Evolutionary conservation across 768 basidiomycete species (phyloP).

Genomic region (Solioccasus polychromus): DNA sequence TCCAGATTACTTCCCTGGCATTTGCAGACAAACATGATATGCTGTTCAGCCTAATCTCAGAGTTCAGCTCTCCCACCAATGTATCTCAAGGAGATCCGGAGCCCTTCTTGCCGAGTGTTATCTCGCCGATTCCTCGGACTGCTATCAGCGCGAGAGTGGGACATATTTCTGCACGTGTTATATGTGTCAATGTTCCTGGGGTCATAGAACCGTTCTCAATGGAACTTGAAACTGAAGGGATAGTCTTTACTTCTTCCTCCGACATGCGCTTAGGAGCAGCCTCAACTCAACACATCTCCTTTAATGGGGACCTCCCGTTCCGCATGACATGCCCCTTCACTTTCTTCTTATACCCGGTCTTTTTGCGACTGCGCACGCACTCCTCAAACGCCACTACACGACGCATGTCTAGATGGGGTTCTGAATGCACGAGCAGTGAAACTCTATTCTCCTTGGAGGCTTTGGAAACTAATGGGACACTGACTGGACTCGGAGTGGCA

Average conservation of each 20-base stretch:
- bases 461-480: slow-evolving; percentile 45
- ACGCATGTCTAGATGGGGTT: slow-evolving; percentile 29
- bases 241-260: slow-evolving; percentile 42
- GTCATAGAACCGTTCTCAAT: slow-evolving; percentile 47
- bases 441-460: slow-evolving; percentile 59
- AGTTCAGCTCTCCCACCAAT: slow-evolving; percentile 18
- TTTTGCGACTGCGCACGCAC: slow-evolving; percentile 49
- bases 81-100: background rate
- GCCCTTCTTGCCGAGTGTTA: slow-evolving; percentile 28
- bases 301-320: slow-evolving; percentile 41
- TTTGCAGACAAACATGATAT: slow-evolving; percentile 54
- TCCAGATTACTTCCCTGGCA: slow-evolving; percentile 44
- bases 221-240: slow-evolving; percentile 56
- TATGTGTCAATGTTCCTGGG: slow-evolving; percentile 40
- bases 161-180: slow-evolving; percentile 47
- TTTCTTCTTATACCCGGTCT: slow-evolving; percentile 47
- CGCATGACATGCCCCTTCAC: slow-evolving; percentile 43
- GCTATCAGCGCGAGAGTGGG: slow-evolving; percentile 48
- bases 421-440: slow-evolving; percentile 42
- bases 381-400: slow-evolving; percentile 22
- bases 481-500: slow-evolving; percentile 48
- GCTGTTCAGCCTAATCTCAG: slow-evolving; percentile 38
- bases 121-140: slow-evolving; percentile 49
- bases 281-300: slow-evolving; percentile 11
- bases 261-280: slow-evolving; percentile 35